Conservation (phyloP, 2,329 filamentous ascomycete genomes). For the Blumeria graminis region DNA sequence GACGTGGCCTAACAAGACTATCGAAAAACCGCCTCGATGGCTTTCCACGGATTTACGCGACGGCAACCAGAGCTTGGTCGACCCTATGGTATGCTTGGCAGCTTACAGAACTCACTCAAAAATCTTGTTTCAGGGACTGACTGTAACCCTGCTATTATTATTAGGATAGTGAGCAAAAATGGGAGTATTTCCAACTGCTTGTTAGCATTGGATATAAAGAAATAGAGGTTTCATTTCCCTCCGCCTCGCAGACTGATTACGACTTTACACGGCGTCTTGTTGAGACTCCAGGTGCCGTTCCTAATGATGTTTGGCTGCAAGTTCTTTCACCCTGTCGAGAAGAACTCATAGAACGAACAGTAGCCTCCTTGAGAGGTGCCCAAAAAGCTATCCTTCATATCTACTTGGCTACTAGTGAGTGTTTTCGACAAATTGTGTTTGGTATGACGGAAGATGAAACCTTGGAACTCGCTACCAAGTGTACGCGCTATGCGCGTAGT, state of each 20-base stretch:
- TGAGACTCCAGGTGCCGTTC: slow-evolving; percentile 58
- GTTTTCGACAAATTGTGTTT: slow-evolving; percentile 83
- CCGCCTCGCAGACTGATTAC: slow-evolving; percentile 84
- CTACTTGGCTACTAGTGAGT: slow-evolving; percentile 88
- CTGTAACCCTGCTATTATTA: not conserved
- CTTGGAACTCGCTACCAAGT: slow-evolving; percentile 60
- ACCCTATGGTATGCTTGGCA: slow-evolving; percentile 55
- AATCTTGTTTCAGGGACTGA: not conserved
- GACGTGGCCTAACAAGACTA: slow-evolving; percentile 21
- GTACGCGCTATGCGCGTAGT: slow-evolving; percentile 63
- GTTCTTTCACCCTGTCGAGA: slow-evolving; percentile 80
- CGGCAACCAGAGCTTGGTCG: slow-evolving; percentile 79
- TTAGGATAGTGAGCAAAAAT: slow-evolving; percentile 84
- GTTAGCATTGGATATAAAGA: slow-evolving; percentile 87
- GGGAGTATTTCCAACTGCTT: slow-evolving; percentile 85
- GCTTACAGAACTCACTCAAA: not conserved
- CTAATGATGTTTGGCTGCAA: slow-evolving; percentile 78
- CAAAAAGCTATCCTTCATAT: slow-evolving; percentile 92
- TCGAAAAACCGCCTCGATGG: slow-evolving; percentile 76
- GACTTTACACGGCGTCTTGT: slow-evolving; percentile 78
- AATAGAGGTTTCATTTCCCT: slow-evolving; percentile 90
- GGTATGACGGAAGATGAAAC: slow-evolving; percentile 63
- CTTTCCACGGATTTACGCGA: slow-evolving; percentile 72
- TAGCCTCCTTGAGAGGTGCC: slow-evolving; percentile 66
- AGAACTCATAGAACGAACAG: slow-evolving; percentile 72